A percentile compares a stretch with the other conserved stretches of the same genome.
phyloP scores from a whole-genome alignment of 164 flowering plant genomes.

The Vitis rupestris region DNA sequence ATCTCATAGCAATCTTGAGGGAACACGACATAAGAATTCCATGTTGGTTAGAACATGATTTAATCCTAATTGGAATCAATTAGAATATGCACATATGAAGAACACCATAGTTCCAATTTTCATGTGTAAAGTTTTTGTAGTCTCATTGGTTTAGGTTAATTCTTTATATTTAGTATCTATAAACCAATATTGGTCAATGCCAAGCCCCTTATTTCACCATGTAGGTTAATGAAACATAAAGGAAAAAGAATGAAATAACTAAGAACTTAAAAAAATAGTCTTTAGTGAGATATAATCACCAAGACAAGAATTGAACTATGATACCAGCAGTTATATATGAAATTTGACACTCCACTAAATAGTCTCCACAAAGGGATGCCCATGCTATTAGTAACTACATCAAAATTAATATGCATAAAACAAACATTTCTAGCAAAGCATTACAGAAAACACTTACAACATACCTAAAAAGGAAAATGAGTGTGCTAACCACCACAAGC shows the following conservation, averaged over 20 bases:
- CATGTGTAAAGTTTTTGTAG: not conserved
- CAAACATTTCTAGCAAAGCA: too few species aligned
- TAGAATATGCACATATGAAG: constrained; percentile 58
- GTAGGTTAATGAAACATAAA: not conserved
- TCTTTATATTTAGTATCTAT: not conserved
- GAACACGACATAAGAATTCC: too few species aligned
- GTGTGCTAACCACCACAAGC: too few species aligned
- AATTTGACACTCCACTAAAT: constrained; percentile 77
- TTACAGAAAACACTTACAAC: too few species aligned
- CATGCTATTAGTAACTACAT: constrained; percentile 79
- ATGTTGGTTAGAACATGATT: too few species aligned
- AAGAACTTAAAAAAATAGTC: not conserved
- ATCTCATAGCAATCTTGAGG: too few species aligned
- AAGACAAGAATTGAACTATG: constrained; percentile 45
- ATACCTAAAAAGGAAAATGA: too few species aligned
- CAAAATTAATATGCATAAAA: constrained; percentile 65
- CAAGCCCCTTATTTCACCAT: constrained; percentile 1
- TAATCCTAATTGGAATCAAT: constrained; percentile 17
- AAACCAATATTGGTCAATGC: not conserved
- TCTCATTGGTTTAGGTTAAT: too few species aligned
- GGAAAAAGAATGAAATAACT: not conserved
- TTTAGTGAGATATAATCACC: not conserved
- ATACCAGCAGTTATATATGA: constrained; percentile 71
- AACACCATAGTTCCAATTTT: not conserved
- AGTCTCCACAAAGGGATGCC: constrained; percentile 78